phyloP scores from a whole-genome alignment of 495 filamentous ascomycete species.

The Penicillium longicatenatum region DNA sequence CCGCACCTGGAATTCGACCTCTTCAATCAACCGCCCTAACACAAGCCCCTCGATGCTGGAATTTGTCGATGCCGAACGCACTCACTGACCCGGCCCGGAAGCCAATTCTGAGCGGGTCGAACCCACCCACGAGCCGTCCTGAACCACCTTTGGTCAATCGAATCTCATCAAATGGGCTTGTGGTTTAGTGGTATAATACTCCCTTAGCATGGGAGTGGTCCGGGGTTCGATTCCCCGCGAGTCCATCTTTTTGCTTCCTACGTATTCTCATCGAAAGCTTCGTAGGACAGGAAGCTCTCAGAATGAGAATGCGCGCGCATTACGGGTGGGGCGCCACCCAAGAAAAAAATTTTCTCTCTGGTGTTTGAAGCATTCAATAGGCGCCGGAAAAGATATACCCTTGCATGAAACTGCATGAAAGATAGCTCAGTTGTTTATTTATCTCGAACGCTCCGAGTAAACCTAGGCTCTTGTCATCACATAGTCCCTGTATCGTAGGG shows the following conservation, averaged over 20 bases:
- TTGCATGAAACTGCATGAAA: background rate
- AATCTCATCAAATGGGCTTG: slow-evolving; percentile 30
- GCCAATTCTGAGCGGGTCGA: slow-evolving; percentile 7
- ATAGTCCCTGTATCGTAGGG: too few relatives aligned
- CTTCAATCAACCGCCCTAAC: background rate
- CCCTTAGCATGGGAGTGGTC: slow-evolving; percentile 56
- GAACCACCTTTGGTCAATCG: slow-evolving; percentile 9
- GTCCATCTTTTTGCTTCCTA: slow-evolving; percentile 32
- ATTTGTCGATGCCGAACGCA: slow-evolving; percentile 29
- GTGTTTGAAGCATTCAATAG: background rate
- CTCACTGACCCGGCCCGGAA: background rate
- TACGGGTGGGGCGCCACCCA: slow-evolving; percentile 1
- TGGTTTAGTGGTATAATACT: slow-evolving; percentile 51
- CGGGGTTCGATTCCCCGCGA: slow-evolving; percentile 61
- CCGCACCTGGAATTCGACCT: slow-evolving; percentile 29
- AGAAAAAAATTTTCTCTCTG: background rate
- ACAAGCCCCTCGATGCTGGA: slow-evolving; percentile 32
- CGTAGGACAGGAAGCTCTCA: background rate
- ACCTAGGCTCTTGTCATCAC: background rate
- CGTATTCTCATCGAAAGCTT: background rate
- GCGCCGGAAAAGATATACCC: background rate
- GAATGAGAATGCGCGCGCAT: background rate
- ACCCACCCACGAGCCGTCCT: slow-evolving; percentile 3
- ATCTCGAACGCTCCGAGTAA: background rate
- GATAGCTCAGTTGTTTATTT: slow-evolving; percentile 6